Evolutionary conservation across 805 yeast genomes (phyloP), one percentile per base, ranked within the genome.

Genomic region (Lipomyces sp.): DNA sequence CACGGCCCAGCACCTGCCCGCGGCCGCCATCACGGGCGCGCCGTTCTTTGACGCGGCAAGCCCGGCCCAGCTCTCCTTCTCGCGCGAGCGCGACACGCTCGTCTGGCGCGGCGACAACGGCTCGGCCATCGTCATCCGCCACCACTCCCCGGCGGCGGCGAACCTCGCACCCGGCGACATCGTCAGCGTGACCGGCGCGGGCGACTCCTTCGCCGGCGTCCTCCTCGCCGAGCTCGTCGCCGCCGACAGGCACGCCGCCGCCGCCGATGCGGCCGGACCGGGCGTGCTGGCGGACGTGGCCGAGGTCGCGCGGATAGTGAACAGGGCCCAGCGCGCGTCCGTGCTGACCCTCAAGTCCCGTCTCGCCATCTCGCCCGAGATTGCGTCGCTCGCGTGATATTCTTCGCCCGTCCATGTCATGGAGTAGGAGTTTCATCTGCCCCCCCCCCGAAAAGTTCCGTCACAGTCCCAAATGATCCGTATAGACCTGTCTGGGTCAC

Each of bases 131-230:
- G 35, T 51, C 31, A 19, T 44, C 13, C 16, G 34, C 14, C 45
- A 53, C 26, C 45, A 43, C 33, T 31, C 43, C 6, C 10, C 29
- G 10, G 29, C 29, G 10, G 29, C 10, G 2, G 43, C 39, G 24
- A 31, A 22, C 16, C 22, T 23, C 13, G 22, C 37, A 5, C 23
- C 24, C 11, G 28, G 26, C 35, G 62, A 65, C 0, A 74, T 84
- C 11, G 68, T 67, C 26, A 86, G 82, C 58, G 95, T 85, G 29
- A 86, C 91, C 8, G 96, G 96, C 2, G 95, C 95, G 0, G 96
- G 96, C 10, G 96, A 88, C 66, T 75, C 93, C 0, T 72, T 88
- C 38, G 75, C 81, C 26, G 96, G 96, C 0, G 79, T 75, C 24
- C 56, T 88, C 21, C 64, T 79, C 11, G 69, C 82, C 2, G 72